Percentiles rank a stretch among this genome's conserved stretches.
phyloP scores from a whole-genome alignment of 2,329 filamentous ascomycete genomes.

The Xylariaceae sp. region DNA sequence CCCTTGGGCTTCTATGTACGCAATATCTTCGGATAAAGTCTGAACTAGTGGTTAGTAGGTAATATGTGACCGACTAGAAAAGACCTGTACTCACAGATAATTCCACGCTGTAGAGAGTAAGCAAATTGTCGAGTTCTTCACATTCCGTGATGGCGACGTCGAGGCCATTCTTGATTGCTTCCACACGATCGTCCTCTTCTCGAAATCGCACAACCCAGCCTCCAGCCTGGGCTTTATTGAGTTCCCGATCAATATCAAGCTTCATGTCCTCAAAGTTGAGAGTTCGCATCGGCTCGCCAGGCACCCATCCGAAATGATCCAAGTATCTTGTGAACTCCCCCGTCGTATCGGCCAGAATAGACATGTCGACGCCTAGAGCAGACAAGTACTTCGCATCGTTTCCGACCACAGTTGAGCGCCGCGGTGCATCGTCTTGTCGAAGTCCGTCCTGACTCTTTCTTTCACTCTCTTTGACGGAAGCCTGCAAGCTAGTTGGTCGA shows the following conservation, averaged over 20 bases:
- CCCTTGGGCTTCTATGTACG: conserved; percentile 95
- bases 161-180: conserved; percentile 81
- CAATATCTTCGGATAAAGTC: conserved; percentile 93
- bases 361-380: conserved; percentile 75
- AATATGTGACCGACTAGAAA: not conserved
- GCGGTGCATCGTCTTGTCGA: conserved; percentile 51
- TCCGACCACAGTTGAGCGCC: conserved; percentile 66
- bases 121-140: conserved; percentile 90
- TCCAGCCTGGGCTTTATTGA: conserved; percentile 88
- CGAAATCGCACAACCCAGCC: conserved; percentile 85
- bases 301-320: conserved; percentile 86
- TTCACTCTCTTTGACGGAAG: conserved; percentile 37
- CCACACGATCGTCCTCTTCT: conserved; percentile 87
- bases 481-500: conserved; percentile 45
- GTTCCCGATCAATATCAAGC: conserved; percentile 80
- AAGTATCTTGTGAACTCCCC: conserved; percentile 81
- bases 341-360: conserved; percentile 74
- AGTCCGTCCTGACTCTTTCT: conserved; percentile 36
- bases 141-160: conserved; percentile 93
- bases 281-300: conserved; percentile 71
- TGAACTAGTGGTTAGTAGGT: conserved; percentile 47
- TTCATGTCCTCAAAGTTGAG: conserved; percentile 81
- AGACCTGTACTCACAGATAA: conserved; percentile 67
- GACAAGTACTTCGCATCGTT: conserved; percentile 80
- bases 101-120: conserved; percentile 94